Conservation (phyloP, 2,329 filamentous ascomycete genomes). For the Cryphonectria parasitica region DNA sequence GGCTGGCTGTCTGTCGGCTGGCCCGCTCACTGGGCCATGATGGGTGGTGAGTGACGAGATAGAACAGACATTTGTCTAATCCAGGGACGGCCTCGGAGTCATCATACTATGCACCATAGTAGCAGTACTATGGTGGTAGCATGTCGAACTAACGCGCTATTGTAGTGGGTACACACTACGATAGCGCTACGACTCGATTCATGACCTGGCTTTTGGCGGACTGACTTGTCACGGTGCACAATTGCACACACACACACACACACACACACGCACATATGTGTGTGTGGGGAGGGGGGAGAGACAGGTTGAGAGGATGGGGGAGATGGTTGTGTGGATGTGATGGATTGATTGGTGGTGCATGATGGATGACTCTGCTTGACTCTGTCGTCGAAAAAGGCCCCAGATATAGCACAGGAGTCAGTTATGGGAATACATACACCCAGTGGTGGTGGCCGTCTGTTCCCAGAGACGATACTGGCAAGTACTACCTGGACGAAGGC, state of each 20-base stretch:
- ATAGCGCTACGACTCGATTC: slow-evolving; percentile 2
- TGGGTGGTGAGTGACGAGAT: not conserved
- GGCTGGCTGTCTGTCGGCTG: not conserved
- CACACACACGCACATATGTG: too few species aligned
- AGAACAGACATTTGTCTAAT: not conserved
- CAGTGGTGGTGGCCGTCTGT: too few species aligned
- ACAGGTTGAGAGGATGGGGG: not conserved
- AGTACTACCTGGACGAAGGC: not conserved
- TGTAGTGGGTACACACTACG: not conserved
- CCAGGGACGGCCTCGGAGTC: not conserved
- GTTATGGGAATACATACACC: not conserved
- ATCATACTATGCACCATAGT: not conserved
- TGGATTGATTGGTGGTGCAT: too few species aligned
- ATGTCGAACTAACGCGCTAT: not conserved
- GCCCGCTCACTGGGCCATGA: too few species aligned
- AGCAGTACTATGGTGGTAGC: not conserved
- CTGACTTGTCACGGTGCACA: not conserved
- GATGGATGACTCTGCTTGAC: not conserved
- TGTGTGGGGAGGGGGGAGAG: too few species aligned
- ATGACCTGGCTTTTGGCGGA: not conserved
- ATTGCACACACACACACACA: too few species aligned
- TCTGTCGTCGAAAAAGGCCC: not conserved
- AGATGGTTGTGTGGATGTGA: not conserved
- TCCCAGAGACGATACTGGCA: not conserved
- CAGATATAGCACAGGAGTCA: too few species aligned